Percentiles rank a stretch among this genome's conserved stretches.
Evolutionary conservation across 176 grass and related monocot species (phyloP).

Genomic region (Carex pumila): DNA sequence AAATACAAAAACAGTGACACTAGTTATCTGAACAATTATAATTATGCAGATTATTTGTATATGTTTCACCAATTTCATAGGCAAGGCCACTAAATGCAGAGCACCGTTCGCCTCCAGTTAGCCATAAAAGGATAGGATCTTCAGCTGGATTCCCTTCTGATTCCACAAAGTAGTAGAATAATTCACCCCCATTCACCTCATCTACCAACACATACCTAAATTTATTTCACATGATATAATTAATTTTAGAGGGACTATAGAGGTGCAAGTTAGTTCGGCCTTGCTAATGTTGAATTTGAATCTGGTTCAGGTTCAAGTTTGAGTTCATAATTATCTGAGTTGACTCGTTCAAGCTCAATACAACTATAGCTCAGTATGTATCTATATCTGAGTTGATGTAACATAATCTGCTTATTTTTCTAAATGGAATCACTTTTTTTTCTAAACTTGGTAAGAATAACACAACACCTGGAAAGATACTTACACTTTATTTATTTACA

Average conservation of each 20-base stretch:
- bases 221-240: not conserved
- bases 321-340: not conserved
- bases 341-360: not conserved
- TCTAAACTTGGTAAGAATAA: not conserved
- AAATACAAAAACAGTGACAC: not conserved
- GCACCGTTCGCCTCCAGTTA: constrained; percentile 34
- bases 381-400: not conserved
- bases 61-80: constrained; percentile 26
- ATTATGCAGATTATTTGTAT: not conserved
- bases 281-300: not conserved
- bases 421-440: not conserved
- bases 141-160: constrained; percentile 35
- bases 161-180: constrained; percentile 64
- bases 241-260: not conserved
- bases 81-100: constrained; percentile 20
- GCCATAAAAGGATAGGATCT: constrained; percentile 35
- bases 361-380: not conserved
- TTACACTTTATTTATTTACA: not conserved
- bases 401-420: not conserved
- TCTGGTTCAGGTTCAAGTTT: not conserved
- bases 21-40: not conserved
- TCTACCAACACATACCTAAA: constrained; percentile 40
- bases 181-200: constrained; percentile 27
- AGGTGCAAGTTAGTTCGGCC: not conserved
- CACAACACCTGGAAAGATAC: not conserved